Evolutionary conservation across 345 rosid genomes (phyloP).

Genomic region (Salix koriyanagi): DNA sequence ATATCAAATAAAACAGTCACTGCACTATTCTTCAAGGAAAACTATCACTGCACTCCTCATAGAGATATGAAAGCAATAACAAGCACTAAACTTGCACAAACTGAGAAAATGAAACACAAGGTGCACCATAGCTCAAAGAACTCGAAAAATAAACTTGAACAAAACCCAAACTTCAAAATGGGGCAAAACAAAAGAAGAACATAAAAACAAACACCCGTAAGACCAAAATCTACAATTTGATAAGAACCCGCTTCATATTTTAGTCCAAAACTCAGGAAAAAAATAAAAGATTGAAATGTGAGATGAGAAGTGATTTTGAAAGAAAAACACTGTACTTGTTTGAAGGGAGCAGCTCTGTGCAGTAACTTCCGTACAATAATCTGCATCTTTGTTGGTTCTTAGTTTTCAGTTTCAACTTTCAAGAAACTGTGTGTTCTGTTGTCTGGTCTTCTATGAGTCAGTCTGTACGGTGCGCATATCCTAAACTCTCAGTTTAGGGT

Average conservation of each 20-base stretch:
- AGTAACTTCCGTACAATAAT: constrained; percentile 8
- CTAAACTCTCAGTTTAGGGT: constrained; percentile 8
- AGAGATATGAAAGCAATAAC: too few relatives aligned
- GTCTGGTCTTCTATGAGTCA: not conserved
- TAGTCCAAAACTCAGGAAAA: constrained; percentile 2
- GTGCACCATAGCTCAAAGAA: too few relatives aligned
- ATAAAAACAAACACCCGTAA: too few relatives aligned
- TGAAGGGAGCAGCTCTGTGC: not conserved
- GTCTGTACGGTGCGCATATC: not conserved
- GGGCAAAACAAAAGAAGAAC: too few relatives aligned
- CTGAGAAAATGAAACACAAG: too few relatives aligned
- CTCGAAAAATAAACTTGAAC: too few relatives aligned
- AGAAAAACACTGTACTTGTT: constrained; percentile 1
- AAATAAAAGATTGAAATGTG: not conserved
- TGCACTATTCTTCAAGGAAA: too few relatives aligned
- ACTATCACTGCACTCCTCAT: too few relatives aligned
- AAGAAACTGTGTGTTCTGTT: not conserved
- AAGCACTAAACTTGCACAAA: too few relatives aligned
- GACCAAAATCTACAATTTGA: not conserved
- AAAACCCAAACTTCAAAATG: too few relatives aligned
- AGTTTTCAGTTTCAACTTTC: not conserved
- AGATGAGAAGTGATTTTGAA: not conserved
- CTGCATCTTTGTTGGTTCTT: constrained; percentile 12
- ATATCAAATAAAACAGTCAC: too few relatives aligned
- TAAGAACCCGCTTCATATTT: constrained; percentile 11